phyloP scores from a whole-genome alignment of 2,329 filamentous ascomycete species.

The Pseudogymnoascus sp. region DNA sequence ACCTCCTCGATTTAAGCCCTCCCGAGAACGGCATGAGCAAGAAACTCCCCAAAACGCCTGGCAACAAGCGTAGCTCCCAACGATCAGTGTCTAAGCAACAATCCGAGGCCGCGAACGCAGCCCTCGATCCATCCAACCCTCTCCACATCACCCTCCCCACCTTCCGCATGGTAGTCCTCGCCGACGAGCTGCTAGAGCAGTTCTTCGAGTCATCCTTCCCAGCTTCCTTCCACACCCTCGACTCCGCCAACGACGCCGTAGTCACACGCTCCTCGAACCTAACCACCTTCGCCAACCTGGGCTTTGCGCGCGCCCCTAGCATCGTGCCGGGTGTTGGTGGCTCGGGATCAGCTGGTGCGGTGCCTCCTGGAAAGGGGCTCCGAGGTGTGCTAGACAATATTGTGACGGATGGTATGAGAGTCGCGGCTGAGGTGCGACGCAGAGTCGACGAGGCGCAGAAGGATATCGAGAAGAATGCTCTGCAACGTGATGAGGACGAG shows the following conservation, averaged over 20 bases:
- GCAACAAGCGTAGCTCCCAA: slow-evolving; percentile 25
- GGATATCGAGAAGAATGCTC: slow-evolving; percentile 77
- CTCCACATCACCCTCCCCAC: slow-evolving; percentile 94
- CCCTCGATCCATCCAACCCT: slow-evolving; percentile 85
- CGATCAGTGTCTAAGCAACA: slow-evolving; percentile 53
- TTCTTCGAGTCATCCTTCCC: slow-evolving; percentile 98
- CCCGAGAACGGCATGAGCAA: slow-evolving; percentile 33
- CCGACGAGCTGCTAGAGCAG: slow-evolving; percentile 88
- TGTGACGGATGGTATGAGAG: slow-evolving; percentile 93
- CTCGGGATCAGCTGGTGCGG: slow-evolving; percentile 24
- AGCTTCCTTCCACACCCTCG: slow-evolving; percentile 80
- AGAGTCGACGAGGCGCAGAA: slow-evolving; percentile 93
- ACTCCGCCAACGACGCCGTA: slow-evolving; percentile 41
- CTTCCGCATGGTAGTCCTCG: slow-evolving; percentile 96
- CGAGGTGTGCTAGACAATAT: slow-evolving; percentile 95
- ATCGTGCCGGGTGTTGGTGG: slow-evolving; percentile 35
- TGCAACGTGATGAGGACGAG: slow-evolving; percentile 60
- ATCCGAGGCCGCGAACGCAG: slow-evolving; percentile 75
- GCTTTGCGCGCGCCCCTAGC: slow-evolving; percentile 43
- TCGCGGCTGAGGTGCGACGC: slow-evolving; percentile 83
- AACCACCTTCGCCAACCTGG: slow-evolving; percentile 75
- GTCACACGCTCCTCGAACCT: slow-evolving; percentile 58
- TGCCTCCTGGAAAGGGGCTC: slow-evolving; percentile 59
- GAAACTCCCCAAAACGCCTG: slow-evolving; percentile 22
- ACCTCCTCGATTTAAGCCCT: slow-evolving; percentile 52